Percentiles rank a stretch among this genome's conserved stretches.
phyloP scores from a whole-genome alignment of 768 basidiomycete genomes.

The Mycena leptocephala region DNA sequence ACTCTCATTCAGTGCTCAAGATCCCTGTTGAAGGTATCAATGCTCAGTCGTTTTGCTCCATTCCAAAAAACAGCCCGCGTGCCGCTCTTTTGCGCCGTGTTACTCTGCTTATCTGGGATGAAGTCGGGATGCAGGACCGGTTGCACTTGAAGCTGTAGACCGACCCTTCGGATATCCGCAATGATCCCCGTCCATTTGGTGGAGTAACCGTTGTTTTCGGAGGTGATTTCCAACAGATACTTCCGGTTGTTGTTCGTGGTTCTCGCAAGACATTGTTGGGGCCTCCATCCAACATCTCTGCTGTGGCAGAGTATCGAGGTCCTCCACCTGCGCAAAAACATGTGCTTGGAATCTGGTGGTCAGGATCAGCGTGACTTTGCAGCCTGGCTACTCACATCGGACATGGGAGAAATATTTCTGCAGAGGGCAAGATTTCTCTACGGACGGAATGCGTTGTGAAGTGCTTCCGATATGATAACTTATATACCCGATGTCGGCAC shows the following conservation, averaged over 20 bases:
- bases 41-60: conserved; percentile 42
- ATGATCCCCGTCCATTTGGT: conserved; percentile 48
- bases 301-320: conserved; percentile 52
- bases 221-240: conserved; percentile 60
- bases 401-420: conserved; percentile 30
- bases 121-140: conserved; percentile 52
- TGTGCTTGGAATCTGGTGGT: conserved; percentile 49
- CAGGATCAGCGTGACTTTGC: conserved; percentile 47
- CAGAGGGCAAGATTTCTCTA: conserved; percentile 37
- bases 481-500: conserved; percentile 25
- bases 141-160: conserved; percentile 52
- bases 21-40: conserved; percentile 54
- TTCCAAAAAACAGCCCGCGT: conserved; percentile 41
- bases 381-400: conserved; percentile 51
- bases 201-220: conserved; percentile 56
- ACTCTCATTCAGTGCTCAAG: conserved; percentile 67
- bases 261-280: conserved; percentile 51
- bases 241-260: conserved; percentile 56
- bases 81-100: conserved; percentile 48
- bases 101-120: conserved; percentile 57
- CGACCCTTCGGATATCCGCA: conserved; percentile 47
- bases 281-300: conserved; percentile 50
- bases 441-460: conserved; percentile 50
- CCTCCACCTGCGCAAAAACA: conserved; percentile 53
- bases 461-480: conserved; percentile 14